phyloP scores from a whole-genome alignment of 1,139 yeast species.

The Yamadazyma conglobata region DNA sequence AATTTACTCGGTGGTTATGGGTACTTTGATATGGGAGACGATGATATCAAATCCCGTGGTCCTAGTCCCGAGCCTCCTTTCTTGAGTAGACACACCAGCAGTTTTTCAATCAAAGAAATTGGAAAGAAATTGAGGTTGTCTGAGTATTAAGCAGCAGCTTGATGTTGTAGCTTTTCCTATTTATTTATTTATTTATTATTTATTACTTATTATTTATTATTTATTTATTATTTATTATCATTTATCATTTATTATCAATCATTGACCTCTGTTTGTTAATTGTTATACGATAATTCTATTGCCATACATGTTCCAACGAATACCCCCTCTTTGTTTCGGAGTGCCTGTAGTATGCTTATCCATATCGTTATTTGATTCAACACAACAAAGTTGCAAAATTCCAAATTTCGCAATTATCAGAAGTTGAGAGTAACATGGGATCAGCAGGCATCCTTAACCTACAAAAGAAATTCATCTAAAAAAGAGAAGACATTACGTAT shows the following conservation, averaged over 20 bases:
- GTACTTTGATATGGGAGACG: slow-evolving; percentile 71
- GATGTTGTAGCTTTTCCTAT: slow-evolving; percentile 2
- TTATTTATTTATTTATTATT: slow-evolving; percentile 9
- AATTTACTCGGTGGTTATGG: slow-evolving; percentile 79
- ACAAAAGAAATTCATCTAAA: too few relatives aligned
- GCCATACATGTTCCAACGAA: too few relatives aligned
- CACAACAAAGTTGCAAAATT: too few relatives aligned
- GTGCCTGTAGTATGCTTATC: too few relatives aligned
- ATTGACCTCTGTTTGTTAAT: too few relatives aligned
- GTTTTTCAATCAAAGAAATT: slow-evolving; percentile 57
- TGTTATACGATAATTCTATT: too few relatives aligned
- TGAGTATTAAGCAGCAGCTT: slow-evolving; percentile 49
- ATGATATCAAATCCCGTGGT: slow-evolving; percentile 65
- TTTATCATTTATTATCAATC: slow-evolving; percentile 7
- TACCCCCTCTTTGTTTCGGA: too few relatives aligned
- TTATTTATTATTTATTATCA: slow-evolving; percentile 7
- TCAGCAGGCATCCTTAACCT: too few relatives aligned
- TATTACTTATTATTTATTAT: slow-evolving; percentile 7
- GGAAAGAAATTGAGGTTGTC: slow-evolving; percentile 72
- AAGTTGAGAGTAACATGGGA: too few relatives aligned
- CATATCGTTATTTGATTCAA: too few relatives aligned
- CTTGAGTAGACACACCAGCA: slow-evolving; percentile 39
- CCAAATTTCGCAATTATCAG: too few relatives aligned
- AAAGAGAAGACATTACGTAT: too few relatives aligned
- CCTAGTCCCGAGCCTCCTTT: slow-evolving; percentile 67